phyloP scores from a whole-genome alignment of 345 rosid species.

The Gossypium mustelinum region DNA sequence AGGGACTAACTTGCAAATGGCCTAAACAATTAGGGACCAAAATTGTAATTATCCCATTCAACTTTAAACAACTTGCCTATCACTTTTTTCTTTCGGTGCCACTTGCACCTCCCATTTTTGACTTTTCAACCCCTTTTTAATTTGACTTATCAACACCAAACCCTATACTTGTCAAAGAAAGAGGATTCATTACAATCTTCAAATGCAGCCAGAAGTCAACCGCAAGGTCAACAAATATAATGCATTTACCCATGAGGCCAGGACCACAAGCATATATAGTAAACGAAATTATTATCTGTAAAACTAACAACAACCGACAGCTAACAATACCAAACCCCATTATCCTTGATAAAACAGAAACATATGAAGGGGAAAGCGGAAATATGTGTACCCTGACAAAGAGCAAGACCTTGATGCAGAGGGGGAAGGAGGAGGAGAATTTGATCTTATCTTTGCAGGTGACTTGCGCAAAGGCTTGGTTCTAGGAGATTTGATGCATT shows the following conservation, averaged over 20 bases:
- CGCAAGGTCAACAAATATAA: not conserved
- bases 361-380: not conserved
- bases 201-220: conserved; percentile 3
- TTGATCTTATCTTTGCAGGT: conserved; percentile 61
- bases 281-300: not conserved
- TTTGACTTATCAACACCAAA: too few species aligned
- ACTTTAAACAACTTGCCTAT: too few species aligned
- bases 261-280: not conserved
- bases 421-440: conserved; percentile 54
- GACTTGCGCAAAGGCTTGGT: conserved; percentile 55
- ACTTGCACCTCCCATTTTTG: too few species aligned
- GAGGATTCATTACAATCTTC: conserved; percentile 2
- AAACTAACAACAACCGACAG: not conserved
- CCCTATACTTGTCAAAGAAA: not conserved
- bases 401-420: conserved; percentile 62
- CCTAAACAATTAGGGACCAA: too few species aligned
- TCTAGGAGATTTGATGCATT: conserved; percentile 73
- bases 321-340: not conserved
- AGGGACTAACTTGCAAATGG: too few species aligned
- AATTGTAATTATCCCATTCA: too few species aligned
- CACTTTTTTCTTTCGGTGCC: too few species aligned
- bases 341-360: conserved; percentile 4
- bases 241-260: not conserved
- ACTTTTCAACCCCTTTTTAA: too few species aligned
- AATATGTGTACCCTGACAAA: conserved; percentile 55